These are phyloP conservation scores for Jackrogersella multiformis DNA, from an alignment of 495 filamentous ascomycete genomes.

Conservation along the genomic window DNA sequence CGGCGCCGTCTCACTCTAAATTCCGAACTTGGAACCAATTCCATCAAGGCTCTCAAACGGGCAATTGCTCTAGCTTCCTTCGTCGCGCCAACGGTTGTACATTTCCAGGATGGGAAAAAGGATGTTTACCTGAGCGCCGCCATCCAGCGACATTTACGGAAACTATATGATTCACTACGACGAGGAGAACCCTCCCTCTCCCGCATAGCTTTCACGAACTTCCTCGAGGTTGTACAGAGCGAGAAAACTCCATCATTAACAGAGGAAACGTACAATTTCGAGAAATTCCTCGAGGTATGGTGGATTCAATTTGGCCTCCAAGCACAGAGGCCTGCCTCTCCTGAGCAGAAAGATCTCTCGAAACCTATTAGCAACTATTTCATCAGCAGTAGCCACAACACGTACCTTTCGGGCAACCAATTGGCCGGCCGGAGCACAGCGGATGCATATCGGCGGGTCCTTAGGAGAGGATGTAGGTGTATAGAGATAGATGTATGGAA, in stretches of 20 bases:
- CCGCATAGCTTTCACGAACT: slow-evolving; percentile 47
- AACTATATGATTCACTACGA: slow-evolving; percentile 47
- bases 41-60: slow-evolving; percentile 44
- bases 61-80: slow-evolving; percentile 43
- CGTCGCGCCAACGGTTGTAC: slow-evolving; percentile 38
- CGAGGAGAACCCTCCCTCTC: slow-evolving; percentile 43
- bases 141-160: slow-evolving; percentile 49
- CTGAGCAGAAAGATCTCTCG: slow-evolving; percentile 47
- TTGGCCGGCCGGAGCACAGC: slow-evolving; percentile 80
- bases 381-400: slow-evolving; percentile 93
- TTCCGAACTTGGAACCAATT: slow-evolving; percentile 42
- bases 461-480: slow-evolving; percentile 82
- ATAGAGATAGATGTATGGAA: slow-evolving; percentile 98
- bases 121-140: slow-evolving; percentile 46
- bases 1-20: slow-evolving; percentile 41
- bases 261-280: slow-evolving; percentile 49
- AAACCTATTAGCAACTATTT: slow-evolving; percentile 86
- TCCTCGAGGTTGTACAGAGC: slow-evolving; percentile 52
- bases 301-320: slow-evolving; percentile 48
- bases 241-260: slow-evolving; percentile 40
- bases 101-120: slow-evolving; percentile 34
- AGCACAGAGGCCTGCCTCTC: slow-evolving; percentile 39
- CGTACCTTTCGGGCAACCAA: slow-evolving; percentile 91
- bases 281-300: slow-evolving; percentile 56
- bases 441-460: slow-evolving; percentile 76